Conservation (phyloP, 331 rosid genomes). For the Quercus tomentella region DNA sequence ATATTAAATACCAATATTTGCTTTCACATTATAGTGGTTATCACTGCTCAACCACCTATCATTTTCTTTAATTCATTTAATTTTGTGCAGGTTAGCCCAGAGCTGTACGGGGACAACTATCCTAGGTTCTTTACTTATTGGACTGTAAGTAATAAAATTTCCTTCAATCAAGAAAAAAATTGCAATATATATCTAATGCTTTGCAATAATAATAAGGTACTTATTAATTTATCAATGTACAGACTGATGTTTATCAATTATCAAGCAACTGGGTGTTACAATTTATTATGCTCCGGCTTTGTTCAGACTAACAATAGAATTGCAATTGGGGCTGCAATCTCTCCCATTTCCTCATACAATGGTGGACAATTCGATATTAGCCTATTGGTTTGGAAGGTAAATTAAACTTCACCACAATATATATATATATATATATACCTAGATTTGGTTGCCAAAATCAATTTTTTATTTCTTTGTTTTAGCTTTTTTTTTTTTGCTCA, state of each 20-base stretch:
- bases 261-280: constrained; percentile 95
- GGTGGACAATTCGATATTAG: constrained; percentile 93
- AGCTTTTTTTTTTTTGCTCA: too few species aligned
- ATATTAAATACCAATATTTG: background rate
- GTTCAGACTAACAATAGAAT: constrained; percentile 83
- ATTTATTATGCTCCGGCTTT: constrained; percentile 86
- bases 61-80: constrained; percentile 33
- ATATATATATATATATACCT: too few species aligned
- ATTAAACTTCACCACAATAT: background rate
- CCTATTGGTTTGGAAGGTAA: constrained; percentile 91
- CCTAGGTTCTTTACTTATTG: constrained; percentile 98
- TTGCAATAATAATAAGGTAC: background rate
- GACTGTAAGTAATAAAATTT: constrained; percentile 59
- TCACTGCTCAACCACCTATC: constrained; percentile 43
- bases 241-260: constrained; percentile 96
- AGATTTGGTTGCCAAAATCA: too few species aligned
- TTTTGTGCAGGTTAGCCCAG: constrained; percentile 88
- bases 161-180: background rate
- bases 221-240: constrained; percentile 11
- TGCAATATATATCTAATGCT: too few species aligned
- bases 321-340: constrained; percentile 94
- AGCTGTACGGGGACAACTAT: constrained; percentile 92
- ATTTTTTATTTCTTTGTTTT: too few species aligned
- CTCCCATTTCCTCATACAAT: constrained; percentile 68
- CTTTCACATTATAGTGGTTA: constrained; percentile 35